Base-by-base conservation (phyloP, 148 eudicot genomes). In the Persicaria tinctoria region DNA sequence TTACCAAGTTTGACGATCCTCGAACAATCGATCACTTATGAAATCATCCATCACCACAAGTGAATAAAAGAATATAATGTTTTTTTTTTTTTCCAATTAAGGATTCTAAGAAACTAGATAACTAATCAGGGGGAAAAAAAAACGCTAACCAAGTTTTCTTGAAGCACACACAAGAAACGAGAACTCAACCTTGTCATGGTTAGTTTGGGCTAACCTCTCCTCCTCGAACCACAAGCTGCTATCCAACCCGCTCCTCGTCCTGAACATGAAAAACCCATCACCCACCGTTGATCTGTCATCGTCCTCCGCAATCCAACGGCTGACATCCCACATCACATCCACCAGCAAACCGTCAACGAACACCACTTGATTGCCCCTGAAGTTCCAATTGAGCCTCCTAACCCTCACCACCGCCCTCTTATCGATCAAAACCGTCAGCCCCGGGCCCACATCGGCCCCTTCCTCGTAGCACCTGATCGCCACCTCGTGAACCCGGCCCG, bases 151-250 rank as follows among this genome's bases (percentile, higher is more conserved):
- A 63, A 38, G 44, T 11, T 3, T 88, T 78, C 81, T 91, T 82
- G 87, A 76, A 79, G 91, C 97, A 84, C 76, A 87, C 75, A 95
- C 84, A 76, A 95, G 73, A 71, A 95, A 80, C n/a, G 93, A 87
- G 76, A 87, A 90, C 13, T 86, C 93, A 75, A 79, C 75, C 73
- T 73, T 88, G 51, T 86, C 93, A 62, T 76, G 70, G 14, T 80
- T 54, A 64, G 27, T 77, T 59, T 86, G 79, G 70, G 76, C 87
- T 60, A 84, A 80, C 66, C 78, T 88, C 73, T 75, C 85, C 81
- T 94, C 97, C 51, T 90, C 93, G 76, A 88, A 80, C 98, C 98
- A 95, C 74, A 95, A 69, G 77, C 98, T 88, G 76, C 97, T 89
- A 77, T 92, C 96, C 79, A 85, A 83, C 9, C 97, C 98, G 83